These are phyloP conservation scores for Fusarium foetens DNA, from an alignment of 2,329 filamentous ascomycete species.

Conservation along the genomic window DNA sequence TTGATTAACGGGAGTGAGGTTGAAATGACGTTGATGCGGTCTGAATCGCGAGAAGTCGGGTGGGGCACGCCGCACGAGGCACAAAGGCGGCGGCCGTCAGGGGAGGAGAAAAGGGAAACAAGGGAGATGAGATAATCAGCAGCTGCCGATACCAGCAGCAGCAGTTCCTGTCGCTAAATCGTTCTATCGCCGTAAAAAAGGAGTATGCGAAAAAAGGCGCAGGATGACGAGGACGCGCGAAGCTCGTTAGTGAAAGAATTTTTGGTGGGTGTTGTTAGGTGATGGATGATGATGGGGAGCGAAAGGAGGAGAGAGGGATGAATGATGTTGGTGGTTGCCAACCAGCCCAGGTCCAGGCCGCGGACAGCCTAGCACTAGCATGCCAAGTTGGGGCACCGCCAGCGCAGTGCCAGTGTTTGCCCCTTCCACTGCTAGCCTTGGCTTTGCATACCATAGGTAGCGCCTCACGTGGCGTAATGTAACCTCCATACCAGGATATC, in stretches of 20 bases:
- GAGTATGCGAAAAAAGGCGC: slow-evolving; percentile 1
- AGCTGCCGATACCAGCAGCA: slow-evolving; percentile 39
- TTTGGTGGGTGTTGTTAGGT: slow-evolving; percentile 38
- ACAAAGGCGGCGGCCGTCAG: slow-evolving; percentile 44
- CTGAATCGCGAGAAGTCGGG: slow-evolving; percentile 45
- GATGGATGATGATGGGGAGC: slow-evolving; percentile 38
- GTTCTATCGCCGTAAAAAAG: slow-evolving; percentile 23
- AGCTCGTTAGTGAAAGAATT: slow-evolving; percentile 33
- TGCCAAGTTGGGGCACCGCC: slow-evolving; percentile 4
- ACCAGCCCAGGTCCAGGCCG: background rate
- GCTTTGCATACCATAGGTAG: slow-evolving; percentile 28
- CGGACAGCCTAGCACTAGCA: slow-evolving; percentile 1
- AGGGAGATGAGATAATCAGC: slow-evolving; percentile 26
- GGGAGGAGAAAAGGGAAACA: slow-evolving; percentile 30
- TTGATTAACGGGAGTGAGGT: slow-evolving; percentile 31
- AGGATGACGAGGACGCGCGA: slow-evolving; percentile 8
- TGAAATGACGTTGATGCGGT: slow-evolving; percentile 45
- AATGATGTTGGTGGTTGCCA: slow-evolving; percentile 34
- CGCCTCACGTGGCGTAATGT: slow-evolving; percentile 35
- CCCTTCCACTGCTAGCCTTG: slow-evolving; percentile 24
- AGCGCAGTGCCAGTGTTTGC: slow-evolving; percentile 16
- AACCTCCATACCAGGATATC: background rate
- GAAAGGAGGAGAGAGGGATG: slow-evolving; percentile 35
- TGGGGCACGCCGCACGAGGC: slow-evolving; percentile 42
- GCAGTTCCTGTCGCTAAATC: slow-evolving; percentile 26